Evolutionary conservation across 164 flowering plant species (phyloP), one percentile per base, ranked within the genome.

Genomic region (Hamamelis virginiana): DNA sequence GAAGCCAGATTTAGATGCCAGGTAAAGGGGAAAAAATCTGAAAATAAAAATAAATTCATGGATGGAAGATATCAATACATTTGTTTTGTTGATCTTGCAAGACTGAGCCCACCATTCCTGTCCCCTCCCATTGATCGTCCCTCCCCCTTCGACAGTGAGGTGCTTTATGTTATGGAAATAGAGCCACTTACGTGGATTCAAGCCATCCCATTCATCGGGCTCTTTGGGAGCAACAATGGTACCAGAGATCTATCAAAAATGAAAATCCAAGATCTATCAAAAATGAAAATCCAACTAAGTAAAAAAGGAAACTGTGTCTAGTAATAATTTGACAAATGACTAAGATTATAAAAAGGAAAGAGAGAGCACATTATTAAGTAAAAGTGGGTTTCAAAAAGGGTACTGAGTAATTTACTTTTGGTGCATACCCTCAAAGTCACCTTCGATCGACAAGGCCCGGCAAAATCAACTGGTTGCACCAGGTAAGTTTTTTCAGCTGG

Each of bases 91-190:
- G 58, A 38, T 77, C 84, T 96, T 96, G 88, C 99, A 96, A 46
- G 97, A 95, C 43, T 70, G 76, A 33, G 76, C 81, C 99, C 99
- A 96, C 99, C 99, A 96, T 82, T 84, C 68, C 62, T 78, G 74
- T 71, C 99, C 99, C 94, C 77, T 91, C 18, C 99, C 99, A 69
- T 91, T 77, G 62, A 96, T 80, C 19, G 69, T 77, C 19, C 97
- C 97, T 59, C 87, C 86, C 10, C 98, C 97, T 69, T 85, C 86
- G 3, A 96, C 67, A 5, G 80, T 80, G 43, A 96, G 86, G 70
- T 87, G 80, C 58, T 86, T 84, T 75, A 96, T 76, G 47, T 82
- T 78, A 76, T 82, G 84, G 72, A 96, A 89, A 74, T 89, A 91
- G 55, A 96, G 83, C 99, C 99, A 96, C 69, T 82, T 91, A 38